Base-by-base conservation (phyloP, 2,329 filamentous ascomycete genomes). In the Nannizziopsis arthrosporioides region DNA sequence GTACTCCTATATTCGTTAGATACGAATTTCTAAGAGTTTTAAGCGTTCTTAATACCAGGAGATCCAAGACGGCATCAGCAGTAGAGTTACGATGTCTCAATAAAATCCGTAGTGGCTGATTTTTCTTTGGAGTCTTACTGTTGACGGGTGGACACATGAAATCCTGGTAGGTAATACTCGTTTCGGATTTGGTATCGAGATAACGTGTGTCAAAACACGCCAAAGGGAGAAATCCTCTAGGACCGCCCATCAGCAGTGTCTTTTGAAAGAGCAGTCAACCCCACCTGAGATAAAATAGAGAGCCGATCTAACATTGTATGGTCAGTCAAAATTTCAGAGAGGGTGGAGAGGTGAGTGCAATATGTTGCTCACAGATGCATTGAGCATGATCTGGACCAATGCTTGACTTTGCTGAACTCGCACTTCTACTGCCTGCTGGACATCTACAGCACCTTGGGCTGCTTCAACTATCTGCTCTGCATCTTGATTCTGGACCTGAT, bases 311-410 rank as follows among this genome's bases (percentile, higher is more conserved):
- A 15, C 14, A 27, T 18, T n/a, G 14, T 48, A 19, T 14, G 6
- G 31, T 53, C 44, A 53, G 47, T 50, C 51, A 32, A 11, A 49
- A 10, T 42, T 18, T 44, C 14, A 30, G 27, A 47, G 32, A 49
- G 42, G 2, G 44, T 22, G 5, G 44, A 38, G 18, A 14, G 12
- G 10, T 18, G 10, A 31, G 32, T 22, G 44, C n/a, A 38, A 18
- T 50, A 11, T 17, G 8, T 14, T 19, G 15, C 68, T 61, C 52
- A 72, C 67, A 14, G 68, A 67, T 37, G 68, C 63, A 54, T 73
- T 71, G 8, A 74, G 56, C 55, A 73, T 63, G 3, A 69, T 72
- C 56, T 73, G 70, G 11, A 72, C 63, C 36, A 73, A 56, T 47
- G 71, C 69, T 35, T 68, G 59, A 50, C 70, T 74, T 52, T 73